Conservation (phyloP, 805 yeast genomes). For the Yamadazyma sp. region DNA sequence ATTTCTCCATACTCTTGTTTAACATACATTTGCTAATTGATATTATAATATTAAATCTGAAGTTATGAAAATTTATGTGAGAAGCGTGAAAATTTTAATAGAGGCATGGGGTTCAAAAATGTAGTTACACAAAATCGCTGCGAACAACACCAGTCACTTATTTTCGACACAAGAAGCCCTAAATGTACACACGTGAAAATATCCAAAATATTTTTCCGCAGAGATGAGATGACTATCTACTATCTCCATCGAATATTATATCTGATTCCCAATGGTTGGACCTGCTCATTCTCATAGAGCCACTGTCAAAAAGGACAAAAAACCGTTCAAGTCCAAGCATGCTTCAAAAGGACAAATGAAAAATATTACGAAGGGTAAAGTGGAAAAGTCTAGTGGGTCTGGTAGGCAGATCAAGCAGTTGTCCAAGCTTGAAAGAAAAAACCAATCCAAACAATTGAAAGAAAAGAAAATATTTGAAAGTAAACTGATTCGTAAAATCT, state of each 20-base stretch:
- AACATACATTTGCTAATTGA: constrained; percentile 16
- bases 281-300: constrained; percentile 73
- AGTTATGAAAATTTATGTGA: constrained; percentile 14
- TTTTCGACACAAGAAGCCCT: constrained; percentile 10
- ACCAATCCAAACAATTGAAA: constrained; percentile 74
- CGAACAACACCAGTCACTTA: constrained; percentile 9
- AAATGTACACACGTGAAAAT: constrained; percentile 13
- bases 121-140: constrained; percentile 16
- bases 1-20: background rate
- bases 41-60: constrained; percentile 9
- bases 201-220: constrained; percentile 11
- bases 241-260: background rate
- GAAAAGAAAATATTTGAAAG: constrained; percentile 65
- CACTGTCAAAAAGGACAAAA: constrained; percentile 79
- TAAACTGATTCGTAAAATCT: constrained; percentile 61
- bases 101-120: constrained; percentile 9
- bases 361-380: constrained; percentile 79
- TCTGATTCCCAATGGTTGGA: background rate
- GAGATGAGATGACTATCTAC: constrained; percentile 13
- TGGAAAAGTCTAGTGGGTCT: constrained; percentile 57
- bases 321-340: constrained; percentile 89
- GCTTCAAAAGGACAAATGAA: constrained; percentile 85
- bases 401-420: constrained; percentile 38
- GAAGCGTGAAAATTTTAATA: constrained; percentile 14
- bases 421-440: constrained; percentile 67